Evolutionary conservation across 306 rosid species (phyloP), one percentile per base, ranked within the genome.

Genomic region (Prunus kanzakura): DNA sequence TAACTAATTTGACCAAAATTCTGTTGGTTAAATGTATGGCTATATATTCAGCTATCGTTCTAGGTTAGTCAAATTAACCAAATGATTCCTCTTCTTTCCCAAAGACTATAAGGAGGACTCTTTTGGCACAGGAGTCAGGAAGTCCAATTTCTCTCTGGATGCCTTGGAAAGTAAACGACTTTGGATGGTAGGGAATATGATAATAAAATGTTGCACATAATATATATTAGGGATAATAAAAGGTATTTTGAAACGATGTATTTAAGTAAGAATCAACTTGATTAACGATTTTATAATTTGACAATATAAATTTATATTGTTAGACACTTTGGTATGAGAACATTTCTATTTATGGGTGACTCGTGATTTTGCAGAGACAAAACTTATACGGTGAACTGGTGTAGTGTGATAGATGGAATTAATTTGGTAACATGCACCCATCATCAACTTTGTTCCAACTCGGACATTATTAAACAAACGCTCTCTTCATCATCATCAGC

Each of bases 131-230:
- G 27, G 68, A 35, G 41, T 35, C 41, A 35, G 41, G 43, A 82
- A 82, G 69, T 68, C 70, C 47, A 35, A 73, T 73, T 73, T 78
- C 76, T 66, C 32, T 58, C 19, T 72, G 69, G 74, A 73, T 74
- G 80, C 82, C 73, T 78, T 35, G 82, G 72, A 77, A 77, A 69
- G 81, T 68, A 78, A 78, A 78, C 64, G 49, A 61, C 75, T 82
- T 82, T 76, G 77, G 70, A 79, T 43, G 45, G 23, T 55, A 46
- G 63, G 69, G 64, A 62, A 69, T 27, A 49, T 6, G 27, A 38
- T 23, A 38, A 11, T 58, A 51, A 7, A 16, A 19, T 35, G 41
- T 35, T 35, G 41, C 41, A 5, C 41, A 35, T 35, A 32, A 35
- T 35, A 35, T 35, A 35, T 35, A 35, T 35, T 35, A 35, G 1